A percentile compares a stretch with the other conserved stretches of the same genome.
Conservation (phyloP, 148 eudicot species). For the Fagopyrum homotropicum region DNA sequence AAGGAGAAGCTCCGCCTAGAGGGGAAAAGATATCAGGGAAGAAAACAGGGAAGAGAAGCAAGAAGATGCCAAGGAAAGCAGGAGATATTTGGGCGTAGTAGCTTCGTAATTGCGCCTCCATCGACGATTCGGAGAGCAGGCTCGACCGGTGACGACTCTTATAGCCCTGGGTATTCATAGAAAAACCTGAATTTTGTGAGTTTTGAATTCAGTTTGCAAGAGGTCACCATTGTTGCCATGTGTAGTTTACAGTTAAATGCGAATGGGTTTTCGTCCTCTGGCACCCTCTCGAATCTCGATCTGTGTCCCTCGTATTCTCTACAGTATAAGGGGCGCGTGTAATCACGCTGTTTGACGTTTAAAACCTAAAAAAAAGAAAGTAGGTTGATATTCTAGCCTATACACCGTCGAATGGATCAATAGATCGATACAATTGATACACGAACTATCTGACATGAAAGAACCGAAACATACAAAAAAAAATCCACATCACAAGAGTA, state of each 20-base stretch:
- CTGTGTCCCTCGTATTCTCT: not conserved
- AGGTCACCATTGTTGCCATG: conserved; percentile 4
- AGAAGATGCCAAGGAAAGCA: conserved; percentile 20
- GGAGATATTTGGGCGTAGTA: conserved; percentile 23
- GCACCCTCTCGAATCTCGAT: not conserved
- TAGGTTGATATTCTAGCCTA: too few relatives aligned
- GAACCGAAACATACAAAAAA: too few relatives aligned
- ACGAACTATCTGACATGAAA: too few relatives aligned
- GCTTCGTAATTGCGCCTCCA: conserved; percentile 17
- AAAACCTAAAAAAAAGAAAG: too few relatives aligned
- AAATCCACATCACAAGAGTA: too few relatives aligned
- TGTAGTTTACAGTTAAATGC: not conserved
- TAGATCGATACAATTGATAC: too few relatives aligned
- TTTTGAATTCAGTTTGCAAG: not conserved
- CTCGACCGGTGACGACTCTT: not conserved
- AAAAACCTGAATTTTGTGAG: not conserved
- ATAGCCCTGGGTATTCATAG: not conserved
- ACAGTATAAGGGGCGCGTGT: not conserved
- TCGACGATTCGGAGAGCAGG: not conserved
- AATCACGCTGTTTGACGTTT: not conserved
- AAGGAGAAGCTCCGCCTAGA: conserved; percentile 35
- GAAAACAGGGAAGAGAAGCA: conserved; percentile 31
- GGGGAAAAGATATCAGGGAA: conserved; percentile 39
- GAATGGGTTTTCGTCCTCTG: not conserved
- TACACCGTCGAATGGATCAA: too few relatives aligned